Conservation (phyloP, 768 basidiomycete species). For the Infundibulicybe gibba region DNA sequence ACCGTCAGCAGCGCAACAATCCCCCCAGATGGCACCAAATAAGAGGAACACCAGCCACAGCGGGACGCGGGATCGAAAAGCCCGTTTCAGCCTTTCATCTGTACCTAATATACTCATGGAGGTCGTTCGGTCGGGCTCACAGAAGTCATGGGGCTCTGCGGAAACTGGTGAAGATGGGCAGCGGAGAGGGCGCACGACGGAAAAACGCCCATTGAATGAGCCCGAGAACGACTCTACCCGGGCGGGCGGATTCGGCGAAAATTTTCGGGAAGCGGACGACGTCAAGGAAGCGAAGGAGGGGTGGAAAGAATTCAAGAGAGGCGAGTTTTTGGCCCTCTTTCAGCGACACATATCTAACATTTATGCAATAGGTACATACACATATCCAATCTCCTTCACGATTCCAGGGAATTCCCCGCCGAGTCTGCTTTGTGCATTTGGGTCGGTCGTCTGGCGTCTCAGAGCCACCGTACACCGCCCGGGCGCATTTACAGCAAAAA, state of each 20-base stretch:
- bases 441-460: slow-evolving; percentile 74
- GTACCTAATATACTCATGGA: slow-evolving; percentile 47
- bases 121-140: slow-evolving; percentile 48
- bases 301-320: slow-evolving; percentile 90
- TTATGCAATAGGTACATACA: slow-evolving; percentile 70
- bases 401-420: slow-evolving; percentile 82
- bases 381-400: slow-evolving; percentile 89
- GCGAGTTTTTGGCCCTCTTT: slow-evolving; percentile 30
- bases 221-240: slow-evolving; percentile 6
- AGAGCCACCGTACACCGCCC: slow-evolving; percentile 82
- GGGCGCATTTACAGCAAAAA: slow-evolving; percentile 72
- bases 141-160: slow-evolving; percentile 12
- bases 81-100: slow-evolving; percentile 51
- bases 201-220: slow-evolving; percentile 15
- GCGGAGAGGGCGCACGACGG: slow-evolving; percentile 31
- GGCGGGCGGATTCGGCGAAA: slow-evolving; percentile 24
- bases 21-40: slow-evolving; percentile 1
- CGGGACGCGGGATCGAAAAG: slow-evolving; percentile 23
- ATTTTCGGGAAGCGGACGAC: slow-evolving; percentile 36
- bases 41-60: slow-evolving; percentile 11
- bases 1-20: slow-evolving; percentile 7
- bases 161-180: slow-evolving; percentile 12
- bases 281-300: slow-evolving; percentile 40
- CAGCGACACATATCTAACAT: not conserved
- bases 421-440: slow-evolving; percentile 68